Evolutionary conservation across 2,329 filamentous ascomycete species (phyloP), one percentile per base, ranked within the genome.

Genomic region (Ophidiomyces ophidiicola): DNA sequence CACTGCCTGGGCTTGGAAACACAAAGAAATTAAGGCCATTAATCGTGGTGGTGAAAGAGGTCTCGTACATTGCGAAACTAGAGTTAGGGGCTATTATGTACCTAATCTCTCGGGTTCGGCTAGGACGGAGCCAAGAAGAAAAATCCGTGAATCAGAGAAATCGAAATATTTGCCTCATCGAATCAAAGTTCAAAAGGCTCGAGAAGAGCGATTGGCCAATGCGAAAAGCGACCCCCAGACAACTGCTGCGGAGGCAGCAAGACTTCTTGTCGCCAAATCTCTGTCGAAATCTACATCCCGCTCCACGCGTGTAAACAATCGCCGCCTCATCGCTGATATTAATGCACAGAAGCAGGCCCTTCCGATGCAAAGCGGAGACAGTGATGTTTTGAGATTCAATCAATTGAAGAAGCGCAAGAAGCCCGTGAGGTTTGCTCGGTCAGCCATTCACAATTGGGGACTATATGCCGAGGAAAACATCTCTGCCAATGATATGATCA

Each of bases 381-480:
- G 86, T 39, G 88, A 94, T 53, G 85, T 90, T 20, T 76, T 98
- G 53, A 82, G 88, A 43, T 98, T 98, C 72, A 98, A 98, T 62
- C 90, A 96, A 66, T 78, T 98, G 43, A 94, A 96, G 72, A 98
- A 96, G 66, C 82, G 90, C 45, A 98, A 96, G 76, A 98, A 98
- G 70, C 87, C 88, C 1, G 90, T 98, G 59, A 90, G 92, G 58
- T 98, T 98, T 62, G 90, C 88, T 42, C 77, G 90, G 31, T 98
- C 90, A 37, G 90, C 90, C 32, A 98, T 98, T 52, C 90, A 98
- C 64, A 96, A 94, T 54, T 98, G 90, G 90, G 90, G 90, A 19
- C 67, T 98, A 19, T 98, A 98, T 56, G 87, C 90, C 3, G 88
- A 94, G 70, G 90, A 98, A 63, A 90, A 93, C 56, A 98, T 98